phyloP scores from a whole-genome alignment of 805 yeast genomes.

The Metschnikowia cerradonensis region DNA sequence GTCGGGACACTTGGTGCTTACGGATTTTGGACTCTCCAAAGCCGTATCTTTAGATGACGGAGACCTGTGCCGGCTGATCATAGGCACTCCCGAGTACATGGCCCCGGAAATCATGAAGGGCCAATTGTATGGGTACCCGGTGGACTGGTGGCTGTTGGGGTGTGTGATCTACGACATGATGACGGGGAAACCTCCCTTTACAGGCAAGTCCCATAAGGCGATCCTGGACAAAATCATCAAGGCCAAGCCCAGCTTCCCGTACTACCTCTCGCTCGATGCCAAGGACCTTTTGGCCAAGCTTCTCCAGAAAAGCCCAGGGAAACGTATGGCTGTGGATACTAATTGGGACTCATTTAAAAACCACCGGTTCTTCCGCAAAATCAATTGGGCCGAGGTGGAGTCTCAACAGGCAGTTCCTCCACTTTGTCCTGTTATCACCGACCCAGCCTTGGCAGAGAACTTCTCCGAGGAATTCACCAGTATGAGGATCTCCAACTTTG shows the following conservation, averaged over 20 bases:
- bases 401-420: constrained; percentile 31
- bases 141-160: constrained; percentile 48
- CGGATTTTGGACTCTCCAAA: constrained; percentile 79
- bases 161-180: constrained; percentile 42
- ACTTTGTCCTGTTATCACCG: constrained; percentile 40
- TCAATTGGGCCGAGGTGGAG: constrained; percentile 36
- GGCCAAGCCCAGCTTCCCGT: constrained; percentile 35
- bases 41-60: constrained; percentile 35
- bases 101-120: constrained; percentile 64
- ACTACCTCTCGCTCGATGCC: constrained; percentile 39
- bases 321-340: constrained; percentile 34
- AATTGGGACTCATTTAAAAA: constrained; percentile 30
- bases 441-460: constrained; percentile 43
- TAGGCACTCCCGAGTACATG: constrained; percentile 72
- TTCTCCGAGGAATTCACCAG: constrained; percentile 41
- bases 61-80: constrained; percentile 45
- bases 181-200: constrained; percentile 44
- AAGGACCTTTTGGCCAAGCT: constrained; percentile 38
- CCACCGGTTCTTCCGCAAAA: constrained; percentile 38
- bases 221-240: constrained; percentile 39
- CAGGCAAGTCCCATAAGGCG: constrained; percentile 38
- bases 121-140: constrained; percentile 47
- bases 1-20: constrained; percentile 74
- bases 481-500: constrained; percentile 25
- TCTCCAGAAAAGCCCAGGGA: constrained; percentile 33